Evolutionary conservation across 2,329 filamentous ascomycete species (phyloP).

Genomic region (Penicillium sp.): DNA sequence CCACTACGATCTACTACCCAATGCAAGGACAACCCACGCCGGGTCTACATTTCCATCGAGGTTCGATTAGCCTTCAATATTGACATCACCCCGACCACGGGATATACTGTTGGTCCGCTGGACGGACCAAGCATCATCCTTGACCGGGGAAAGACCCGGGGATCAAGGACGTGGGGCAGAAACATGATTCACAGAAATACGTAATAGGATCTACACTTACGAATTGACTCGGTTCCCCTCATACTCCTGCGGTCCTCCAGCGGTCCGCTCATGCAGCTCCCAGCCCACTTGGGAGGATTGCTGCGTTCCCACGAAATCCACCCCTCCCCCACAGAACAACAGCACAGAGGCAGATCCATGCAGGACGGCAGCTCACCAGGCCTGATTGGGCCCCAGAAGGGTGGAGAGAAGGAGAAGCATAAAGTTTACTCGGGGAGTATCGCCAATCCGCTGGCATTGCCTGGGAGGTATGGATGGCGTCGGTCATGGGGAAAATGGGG

Average conservation of each 20-base stretch:
- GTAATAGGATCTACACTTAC: constrained; percentile 3
- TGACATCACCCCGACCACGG: neutral
- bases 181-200: neutral
- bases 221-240: constrained; percentile 2
- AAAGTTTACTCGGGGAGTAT: constrained; percentile 29
- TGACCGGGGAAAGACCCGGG: neutral
- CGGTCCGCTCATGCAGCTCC: neutral
- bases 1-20: neutral
- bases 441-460: constrained; percentile 6
- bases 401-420: constrained; percentile 18
- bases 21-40: constrained; percentile 1
- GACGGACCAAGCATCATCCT: neutral
- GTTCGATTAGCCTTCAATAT: constrained; percentile 2
- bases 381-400: constrained; percentile 4
- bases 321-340: neutral
- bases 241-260: neutral
- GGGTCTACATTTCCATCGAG: neutral
- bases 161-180: neutral
- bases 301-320: neutral
- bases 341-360: constrained; percentile 14
- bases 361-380: constrained; percentile 3
- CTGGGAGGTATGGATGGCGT: constrained; percentile 6
- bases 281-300: neutral
- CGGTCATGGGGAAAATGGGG: constrained; percentile 5
- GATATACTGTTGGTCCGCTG: neutral